Conservation (phyloP, 805 yeast species). For the Cyberlindnera maritima region DNA sequence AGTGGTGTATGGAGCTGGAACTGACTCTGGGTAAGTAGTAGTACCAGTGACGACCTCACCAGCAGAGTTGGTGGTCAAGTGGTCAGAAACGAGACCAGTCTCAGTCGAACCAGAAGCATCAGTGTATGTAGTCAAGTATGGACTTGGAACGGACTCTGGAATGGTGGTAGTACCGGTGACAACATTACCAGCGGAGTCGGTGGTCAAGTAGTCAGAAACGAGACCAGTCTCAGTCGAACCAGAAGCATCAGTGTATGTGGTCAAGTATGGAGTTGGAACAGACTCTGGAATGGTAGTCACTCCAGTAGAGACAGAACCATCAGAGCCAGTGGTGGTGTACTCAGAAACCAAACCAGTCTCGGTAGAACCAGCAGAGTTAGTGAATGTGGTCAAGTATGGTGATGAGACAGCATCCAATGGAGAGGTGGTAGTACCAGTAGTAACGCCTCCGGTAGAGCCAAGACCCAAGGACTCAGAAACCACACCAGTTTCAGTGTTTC, state of each 20-base stretch:
- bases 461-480: slow-evolving; percentile 5
- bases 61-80: no score
- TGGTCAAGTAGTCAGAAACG: slow-evolving; percentile 6
- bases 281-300: slow-evolving; percentile 1
- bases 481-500: slow-evolving; percentile 6
- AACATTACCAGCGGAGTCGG: no score
- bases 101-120: no score
- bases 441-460: background rate
- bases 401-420: slow-evolving; percentile 8
- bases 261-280: slow-evolving; percentile 1
- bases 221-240: slow-evolving; percentile 10
- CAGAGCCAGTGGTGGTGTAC: slow-evolving; percentile 8
- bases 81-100: no score
- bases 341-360: slow-evolving; percentile 7
- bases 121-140: no score
- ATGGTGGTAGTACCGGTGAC: no score
- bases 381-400: slow-evolving; percentile 12
- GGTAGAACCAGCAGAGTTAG: slow-evolving; percentile 6
- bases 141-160: no score
- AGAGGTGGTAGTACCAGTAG: slow-evolving; percentile 4
- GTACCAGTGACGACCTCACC: no score
- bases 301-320: slow-evolving; percentile 1
- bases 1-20: no score
- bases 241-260: slow-evolving; percentile 14
- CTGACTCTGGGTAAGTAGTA: no score